Percentiles rank a stretch among this genome's conserved stretches.
Evolutionary conservation across 1,284 basidiomycete genomes (phyloP).

Genomic region (Rhodofomes roseus): DNA sequence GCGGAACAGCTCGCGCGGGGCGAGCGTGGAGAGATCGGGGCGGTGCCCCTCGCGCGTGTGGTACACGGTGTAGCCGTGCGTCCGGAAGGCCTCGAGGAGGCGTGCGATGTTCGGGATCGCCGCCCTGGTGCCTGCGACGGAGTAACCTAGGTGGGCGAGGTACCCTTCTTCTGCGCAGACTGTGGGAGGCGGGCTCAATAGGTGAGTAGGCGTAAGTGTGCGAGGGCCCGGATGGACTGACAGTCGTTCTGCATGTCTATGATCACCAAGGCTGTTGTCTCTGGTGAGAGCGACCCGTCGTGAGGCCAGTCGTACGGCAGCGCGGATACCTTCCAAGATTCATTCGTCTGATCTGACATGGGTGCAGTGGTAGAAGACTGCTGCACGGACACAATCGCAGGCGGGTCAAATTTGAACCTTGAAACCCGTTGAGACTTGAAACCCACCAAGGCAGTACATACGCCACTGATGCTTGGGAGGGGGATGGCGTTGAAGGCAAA

Average conservation of each 20-base stretch:
- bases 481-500: too few relatives aligned
- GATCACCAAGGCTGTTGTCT: slow-evolving; percentile 5
- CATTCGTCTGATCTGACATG: not conserved
- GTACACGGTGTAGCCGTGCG: slow-evolving; percentile 4
- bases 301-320: slow-evolving; percentile 7
- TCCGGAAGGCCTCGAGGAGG: slow-evolving; percentile 6
- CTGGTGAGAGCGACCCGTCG: not conserved
- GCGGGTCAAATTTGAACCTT: too few relatives aligned
- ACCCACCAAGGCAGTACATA: too few relatives aligned
- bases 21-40: slow-evolving; percentile 9
- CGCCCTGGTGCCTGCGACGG: slow-evolving; percentile 1
- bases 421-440: too few relatives aligned
- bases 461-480: too few relatives aligned
- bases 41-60: slow-evolving; percentile 12
- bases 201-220: not conserved
- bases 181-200: not conserved
- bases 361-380: too few relatives aligned
- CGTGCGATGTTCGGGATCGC: slow-evolving; percentile 5
- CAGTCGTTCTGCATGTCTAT: slow-evolving; percentile 13
- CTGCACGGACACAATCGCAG: too few relatives aligned
- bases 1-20: slow-evolving; percentile 7
- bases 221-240: not conserved
- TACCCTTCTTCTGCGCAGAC: slow-evolving; percentile 8
- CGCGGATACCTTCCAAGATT: not conserved
- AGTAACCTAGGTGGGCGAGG: slow-evolving; percentile 5